Evolutionary conservation across 2,329 filamentous ascomycete genomes (phyloP).

Genomic region (Ophiostoma angusticollis): DNA sequence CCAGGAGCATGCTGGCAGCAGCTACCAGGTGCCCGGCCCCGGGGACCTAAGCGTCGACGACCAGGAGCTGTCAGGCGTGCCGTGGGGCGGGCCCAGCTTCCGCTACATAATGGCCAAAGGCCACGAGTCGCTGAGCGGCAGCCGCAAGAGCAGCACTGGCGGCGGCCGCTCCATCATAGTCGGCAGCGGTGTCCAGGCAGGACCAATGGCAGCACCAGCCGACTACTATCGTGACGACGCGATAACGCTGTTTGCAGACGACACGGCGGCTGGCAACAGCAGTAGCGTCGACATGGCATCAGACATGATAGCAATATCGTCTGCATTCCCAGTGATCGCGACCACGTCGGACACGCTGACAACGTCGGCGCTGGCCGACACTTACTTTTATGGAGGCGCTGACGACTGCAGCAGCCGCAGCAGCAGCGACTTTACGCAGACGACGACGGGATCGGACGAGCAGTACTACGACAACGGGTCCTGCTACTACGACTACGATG

Average conservation of each 20-base stretch:
- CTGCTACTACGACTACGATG: constrained; percentile 12
- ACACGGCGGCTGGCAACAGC: constrained; percentile 2
- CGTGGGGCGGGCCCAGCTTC: constrained; percentile 59
- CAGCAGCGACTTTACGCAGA: constrained; percentile 10
- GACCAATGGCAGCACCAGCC: neutral
- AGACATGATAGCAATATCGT: neutral
- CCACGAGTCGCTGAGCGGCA: constrained; percentile 34
- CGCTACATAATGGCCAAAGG: constrained; percentile 38
- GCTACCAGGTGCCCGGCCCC: constrained; percentile 49
- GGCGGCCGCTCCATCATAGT: neutral
- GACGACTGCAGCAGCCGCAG: constrained; percentile 7
- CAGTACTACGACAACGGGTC: constrained; percentile 9
- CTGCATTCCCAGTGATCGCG: neutral
- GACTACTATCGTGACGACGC: constrained; percentile 6
- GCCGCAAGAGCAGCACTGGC: constrained; percentile 13
- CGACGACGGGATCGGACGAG: neutral
- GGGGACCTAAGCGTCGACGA: constrained; percentile 38
- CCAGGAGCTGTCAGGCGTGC: constrained; percentile 50
- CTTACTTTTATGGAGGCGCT: constrained; percentile 2
- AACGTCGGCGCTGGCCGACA: neutral
- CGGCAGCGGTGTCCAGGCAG: neutral
- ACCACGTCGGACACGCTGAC: neutral
- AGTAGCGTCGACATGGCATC: neutral
- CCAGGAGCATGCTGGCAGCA: constrained; percentile 47
- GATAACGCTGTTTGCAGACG: neutral